A percentile compares a stretch with the other conserved stretches of the same genome.
Evolutionary conservation across 805 yeast genomes (phyloP).

Genomic region (Ogataea neopini): DNA sequence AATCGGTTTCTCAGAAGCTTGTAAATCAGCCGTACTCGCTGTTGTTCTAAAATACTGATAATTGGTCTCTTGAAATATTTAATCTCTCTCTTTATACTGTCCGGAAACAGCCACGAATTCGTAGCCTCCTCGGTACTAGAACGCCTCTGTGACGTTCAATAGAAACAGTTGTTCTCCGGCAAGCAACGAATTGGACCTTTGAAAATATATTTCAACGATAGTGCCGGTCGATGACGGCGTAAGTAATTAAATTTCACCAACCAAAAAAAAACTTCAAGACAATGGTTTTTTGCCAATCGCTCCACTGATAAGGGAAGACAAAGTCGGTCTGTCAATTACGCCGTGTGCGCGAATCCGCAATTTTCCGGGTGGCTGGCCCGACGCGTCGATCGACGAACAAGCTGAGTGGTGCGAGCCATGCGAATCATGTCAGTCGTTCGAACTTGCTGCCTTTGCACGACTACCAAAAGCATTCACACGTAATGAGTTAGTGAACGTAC

Average conservation of each 20-base stretch:
- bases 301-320: conserved; percentile 2
- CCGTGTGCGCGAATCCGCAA: neutral
- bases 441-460: too few species aligned
- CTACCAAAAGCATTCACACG: too few species aligned
- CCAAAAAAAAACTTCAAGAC: neutral
- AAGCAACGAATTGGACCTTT: neutral
- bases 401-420: too few species aligned
- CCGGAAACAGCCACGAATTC: neutral
- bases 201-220: neutral
- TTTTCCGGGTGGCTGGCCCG: neutral
- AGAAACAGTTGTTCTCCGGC: neutral
- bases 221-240: neutral
- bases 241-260: neutral
- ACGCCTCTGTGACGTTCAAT: neutral
- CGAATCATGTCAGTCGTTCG: too few species aligned
- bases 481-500: too few species aligned
- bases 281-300: neutral
- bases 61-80: neutral
- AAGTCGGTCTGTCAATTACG: neutral
- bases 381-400: conserved; percentile 4
- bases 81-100: neutral
- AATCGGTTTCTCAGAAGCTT: neutral
- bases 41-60: neutral
- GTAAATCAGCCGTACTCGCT: neutral
- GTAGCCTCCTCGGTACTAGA: neutral